These are phyloP conservation scores for Golubevia sp. DNA, from an alignment of 1,284 basidiomycete genomes.

Conservation along the genomic window DNA sequence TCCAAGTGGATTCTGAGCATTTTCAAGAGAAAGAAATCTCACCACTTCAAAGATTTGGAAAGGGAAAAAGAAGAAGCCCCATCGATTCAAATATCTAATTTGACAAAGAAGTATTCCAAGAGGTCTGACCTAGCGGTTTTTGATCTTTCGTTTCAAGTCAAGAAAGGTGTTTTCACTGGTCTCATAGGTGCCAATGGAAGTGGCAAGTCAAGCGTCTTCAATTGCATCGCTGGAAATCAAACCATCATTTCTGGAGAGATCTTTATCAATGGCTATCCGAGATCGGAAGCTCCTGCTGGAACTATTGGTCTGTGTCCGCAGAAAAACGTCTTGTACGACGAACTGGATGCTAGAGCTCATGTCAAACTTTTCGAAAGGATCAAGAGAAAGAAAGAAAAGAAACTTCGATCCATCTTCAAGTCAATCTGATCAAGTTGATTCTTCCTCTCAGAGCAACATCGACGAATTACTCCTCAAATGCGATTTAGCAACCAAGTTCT, in stretches of 20 bases:
- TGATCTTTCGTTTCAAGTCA: constrained; percentile 69
- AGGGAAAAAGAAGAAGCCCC: constrained; percentile 21
- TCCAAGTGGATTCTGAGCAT: constrained; percentile 32
- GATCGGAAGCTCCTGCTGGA: constrained; percentile 64
- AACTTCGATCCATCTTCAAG: constrained; percentile 24
- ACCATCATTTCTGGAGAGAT: constrained; percentile 68
- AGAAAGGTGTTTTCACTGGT: constrained; percentile 73
- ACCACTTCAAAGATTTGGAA: constrained; percentile 44
- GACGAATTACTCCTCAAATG: constrained; percentile 70
- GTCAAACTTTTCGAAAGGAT: constrained; percentile 74
- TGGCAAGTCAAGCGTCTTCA: constrained; percentile 77
- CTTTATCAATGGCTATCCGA: constrained; percentile 67
- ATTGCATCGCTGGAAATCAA: constrained; percentile 71
- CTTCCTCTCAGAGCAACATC: constrained; percentile 25
- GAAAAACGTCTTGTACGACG: constrained; percentile 79
- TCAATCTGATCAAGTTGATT: constrained; percentile 6
- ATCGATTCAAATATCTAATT: constrained; percentile 17
- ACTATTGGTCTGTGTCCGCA: constrained; percentile 78
- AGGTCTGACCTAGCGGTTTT: constrained; percentile 57
- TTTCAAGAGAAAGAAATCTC: constrained; percentile 23
- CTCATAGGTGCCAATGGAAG: constrained; percentile 72
- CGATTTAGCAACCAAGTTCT: constrained; percentile 72
- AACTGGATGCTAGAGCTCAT: constrained; percentile 75
- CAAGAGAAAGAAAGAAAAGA: constrained; percentile 66
- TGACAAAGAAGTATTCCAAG: constrained; percentile 26